Evolutionary conservation across 2,329 filamentous ascomycete genomes (phyloP), one percentile per base, ranked within the genome.

Genomic region (Cladosporium sp.): DNA sequence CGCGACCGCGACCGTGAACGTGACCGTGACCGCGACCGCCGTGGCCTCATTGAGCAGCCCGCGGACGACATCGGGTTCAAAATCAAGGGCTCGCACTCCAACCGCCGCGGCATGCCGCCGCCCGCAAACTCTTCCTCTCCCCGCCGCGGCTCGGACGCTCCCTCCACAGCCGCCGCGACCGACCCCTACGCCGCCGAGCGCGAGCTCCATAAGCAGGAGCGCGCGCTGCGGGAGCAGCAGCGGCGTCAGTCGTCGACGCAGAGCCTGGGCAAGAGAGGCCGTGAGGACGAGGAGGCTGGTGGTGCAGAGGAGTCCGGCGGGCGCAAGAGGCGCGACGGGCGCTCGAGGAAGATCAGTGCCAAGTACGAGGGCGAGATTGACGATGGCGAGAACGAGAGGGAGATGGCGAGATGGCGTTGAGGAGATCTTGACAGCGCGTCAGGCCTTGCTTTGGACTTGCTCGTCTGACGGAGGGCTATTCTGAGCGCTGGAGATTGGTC

Each of bases 171-270:
- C 8, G 45, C 58, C 4, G 37, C 50, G 10, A 54, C 41, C 11
- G 67, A 69, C 43, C 65, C 64, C 0, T 68, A 70, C 41, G 66
- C 64, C 4, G 62, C 57, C 33, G 66, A 69, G 56, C 63, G 67
- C 33, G 65, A 62, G 49, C 58, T 59, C 16, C 60, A 59, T 37
- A 61, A 66, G 52, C 54, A 61, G 43, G 60, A 63, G 42, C 76
- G 85, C 22, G 72, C 87, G 48, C 73, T 85, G 10, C 85, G 84
- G 62, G 85, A 89, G 68, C 81, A 82, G 37, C 82, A 87, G 68
- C 78, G 68, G 76, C 82, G 42, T 74, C 79, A 41, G 65, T 82
- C 49, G 67, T 74, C 2, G 71, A 77, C 31, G 68, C 70, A 37
- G 71, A 75, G 65, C 18, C 10, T n/a, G 34, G 10, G 10, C 13